Conservation (phyloP, 1,284 basidiomycete species). For the Dichomitus squalens region DNA sequence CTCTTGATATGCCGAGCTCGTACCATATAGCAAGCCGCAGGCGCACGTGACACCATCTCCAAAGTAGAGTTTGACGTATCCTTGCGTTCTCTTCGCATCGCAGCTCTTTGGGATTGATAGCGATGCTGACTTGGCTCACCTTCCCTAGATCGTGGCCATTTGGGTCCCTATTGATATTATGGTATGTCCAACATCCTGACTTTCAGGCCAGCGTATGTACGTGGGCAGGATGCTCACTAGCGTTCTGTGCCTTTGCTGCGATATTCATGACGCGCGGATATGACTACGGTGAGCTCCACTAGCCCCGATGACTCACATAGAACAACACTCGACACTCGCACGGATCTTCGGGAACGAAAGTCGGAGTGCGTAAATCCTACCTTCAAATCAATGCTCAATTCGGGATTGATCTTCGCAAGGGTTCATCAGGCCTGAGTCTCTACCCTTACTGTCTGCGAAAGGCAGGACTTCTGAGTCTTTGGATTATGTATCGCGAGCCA, state of each 20-base stretch:
- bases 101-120: background rate
- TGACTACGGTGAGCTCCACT: conserved; percentile 60
- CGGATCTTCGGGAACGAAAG: no score
- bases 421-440: no score
- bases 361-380: no score
- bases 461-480: no score
- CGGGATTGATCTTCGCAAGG: no score
- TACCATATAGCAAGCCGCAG: conserved; percentile 69
- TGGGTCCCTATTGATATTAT: conserved; percentile 85
- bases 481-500: no score
- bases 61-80: conserved; percentile 46
- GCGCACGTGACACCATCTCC: conserved; percentile 70
- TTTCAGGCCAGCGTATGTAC: background rate
- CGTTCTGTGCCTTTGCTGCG: conserved; percentile 33
- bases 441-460: no score
- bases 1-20: no score
- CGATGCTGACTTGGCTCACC: background rate
- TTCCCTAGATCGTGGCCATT: conserved; percentile 55
- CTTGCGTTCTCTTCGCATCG: background rate
- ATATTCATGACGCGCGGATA: conserved; percentile 73
- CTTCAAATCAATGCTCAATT: no score
- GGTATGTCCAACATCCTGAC: conserved; percentile 38
- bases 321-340: no score
- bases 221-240: background rate
- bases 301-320: no score